Conservation (phyloP, 805 yeast genomes). For the Lachancea meyersii region DNA sequence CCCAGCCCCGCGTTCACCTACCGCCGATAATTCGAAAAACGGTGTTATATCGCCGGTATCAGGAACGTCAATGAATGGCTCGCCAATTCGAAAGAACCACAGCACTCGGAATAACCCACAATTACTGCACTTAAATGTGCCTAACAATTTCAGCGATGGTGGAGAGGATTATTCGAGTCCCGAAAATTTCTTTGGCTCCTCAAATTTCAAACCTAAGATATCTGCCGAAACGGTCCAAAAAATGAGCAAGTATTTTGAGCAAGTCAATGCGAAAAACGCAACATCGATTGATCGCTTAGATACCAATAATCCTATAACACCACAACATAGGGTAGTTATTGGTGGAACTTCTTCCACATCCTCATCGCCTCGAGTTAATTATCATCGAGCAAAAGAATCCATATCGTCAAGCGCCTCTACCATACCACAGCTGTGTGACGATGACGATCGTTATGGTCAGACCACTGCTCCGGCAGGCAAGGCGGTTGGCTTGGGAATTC, state of each 20-base stretch:
- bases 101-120: background rate
- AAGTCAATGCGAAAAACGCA: background rate
- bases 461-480: background rate
- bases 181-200: background rate
- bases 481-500: conserved; percentile 5
- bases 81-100: conserved; percentile 12
- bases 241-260: conserved; percentile 10
- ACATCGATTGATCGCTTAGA: background rate
- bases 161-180: conserved; percentile 5
- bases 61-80: conserved; percentile 26
- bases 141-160: background rate
- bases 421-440: conserved; percentile 24
- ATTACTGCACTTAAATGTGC: background rate
- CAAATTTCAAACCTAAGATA: background rate
- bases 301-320: conserved; percentile 9
- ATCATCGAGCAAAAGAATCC: conserved; percentile 25
- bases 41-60: conserved; percentile 16
- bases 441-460: conserved; percentile 11
- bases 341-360: conserved; percentile 4
- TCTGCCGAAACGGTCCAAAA: conserved; percentile 4
- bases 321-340: conserved; percentile 7
- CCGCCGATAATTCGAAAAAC: background rate
- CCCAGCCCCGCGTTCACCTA: conserved; percentile 19
- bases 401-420: conserved; percentile 30
- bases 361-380: conserved; percentile 10